Percentiles rank a stretch among this genome's conserved stretches.
phyloP scores from a whole-genome alignment of 2,329 filamentous ascomycete species.

The Cadophora malorum region DNA sequence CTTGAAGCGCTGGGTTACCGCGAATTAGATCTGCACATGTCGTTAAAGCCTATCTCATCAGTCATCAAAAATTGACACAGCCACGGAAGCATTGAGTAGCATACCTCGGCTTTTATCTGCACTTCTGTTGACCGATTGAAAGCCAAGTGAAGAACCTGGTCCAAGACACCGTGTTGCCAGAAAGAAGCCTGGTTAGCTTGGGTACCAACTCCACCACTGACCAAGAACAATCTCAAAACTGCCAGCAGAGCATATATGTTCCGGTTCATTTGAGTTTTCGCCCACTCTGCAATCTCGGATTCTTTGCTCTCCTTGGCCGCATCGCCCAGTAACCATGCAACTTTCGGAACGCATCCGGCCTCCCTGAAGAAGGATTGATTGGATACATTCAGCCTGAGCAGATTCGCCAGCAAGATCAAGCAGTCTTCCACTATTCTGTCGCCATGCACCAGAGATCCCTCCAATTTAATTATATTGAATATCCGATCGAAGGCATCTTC shows the following conservation, averaged over 20 bases:
- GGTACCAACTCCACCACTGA: conserved; percentile 80
- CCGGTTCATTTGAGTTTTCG: conserved; percentile 79
- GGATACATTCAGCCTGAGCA: conserved; percentile 83
- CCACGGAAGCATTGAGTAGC: conserved; percentile 21
- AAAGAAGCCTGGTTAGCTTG: conserved; percentile 85
- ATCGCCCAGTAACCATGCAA: conserved; percentile 72
- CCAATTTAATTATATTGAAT: conserved; percentile 80
- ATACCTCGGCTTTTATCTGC: conserved; percentile 81
- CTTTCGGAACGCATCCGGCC: conserved; percentile 77
- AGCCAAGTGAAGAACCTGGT: conserved; percentile 80
- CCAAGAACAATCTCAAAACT: conserved; percentile 85
- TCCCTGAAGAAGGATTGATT: conserved; percentile 96
- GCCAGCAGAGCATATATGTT: conserved; percentile 91
- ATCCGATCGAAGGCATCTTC: conserved; percentile 90
- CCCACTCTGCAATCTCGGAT: conserved; percentile 73
- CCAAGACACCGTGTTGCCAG: conserved; percentile 80
- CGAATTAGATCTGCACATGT: conserved; percentile 90
- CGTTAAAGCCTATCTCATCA: conserved; percentile 67
- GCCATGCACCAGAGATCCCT: conserved; percentile 83
- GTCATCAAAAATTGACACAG: conserved; percentile 29
- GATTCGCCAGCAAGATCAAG: conserved; percentile 86
- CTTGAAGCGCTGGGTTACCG: conserved; percentile 80
- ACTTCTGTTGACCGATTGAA: conserved; percentile 77
- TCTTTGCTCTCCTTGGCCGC: conserved; percentile 61
- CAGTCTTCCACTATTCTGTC: conserved; percentile 92